A percentile compares a stretch with the other conserved stretches of the same genome.
phyloP scores from a whole-genome alignment of 805 yeast genomes.

The Saturnispora diversa region DNA sequence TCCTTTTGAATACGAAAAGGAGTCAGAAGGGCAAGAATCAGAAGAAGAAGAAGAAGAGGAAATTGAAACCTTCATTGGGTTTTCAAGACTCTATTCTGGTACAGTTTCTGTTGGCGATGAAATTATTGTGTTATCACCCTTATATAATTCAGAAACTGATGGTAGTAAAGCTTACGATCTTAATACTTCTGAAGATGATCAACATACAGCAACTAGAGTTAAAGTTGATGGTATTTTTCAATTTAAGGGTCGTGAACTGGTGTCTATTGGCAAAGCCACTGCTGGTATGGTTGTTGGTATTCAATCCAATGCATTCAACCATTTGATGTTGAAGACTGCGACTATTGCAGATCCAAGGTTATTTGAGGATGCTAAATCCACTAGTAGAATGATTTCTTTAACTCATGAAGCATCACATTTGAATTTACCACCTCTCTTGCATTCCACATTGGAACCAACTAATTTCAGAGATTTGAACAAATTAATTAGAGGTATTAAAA shows the following conservation, averaged over 20 bases:
- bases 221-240: constrained; percentile 64
- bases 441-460: constrained; percentile 92
- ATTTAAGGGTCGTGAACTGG: constrained; percentile 87
- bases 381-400: constrained; percentile 45
- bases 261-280: constrained; percentile 71
- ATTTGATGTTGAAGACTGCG: constrained; percentile 76
- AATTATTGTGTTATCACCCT: constrained; percentile 75
- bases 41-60: constrained; percentile 33
- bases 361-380: not conserved
- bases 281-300: constrained; percentile 95
- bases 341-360: constrained; percentile 51
- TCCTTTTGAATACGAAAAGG: constrained; percentile 9
- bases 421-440: constrained; percentile 82
- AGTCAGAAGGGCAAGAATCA: constrained; percentile 10
- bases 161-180: constrained; percentile 31
- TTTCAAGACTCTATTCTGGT: constrained; percentile 86
- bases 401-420: constrained; percentile 69
- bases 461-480: constrained; percentile 73
- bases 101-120: constrained; percentile 66
- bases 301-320: constrained; percentile 65
- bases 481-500: constrained; percentile 68
- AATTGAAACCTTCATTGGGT: constrained; percentile 71
- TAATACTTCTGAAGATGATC: constrained; percentile 17
- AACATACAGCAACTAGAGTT: constrained; percentile 44
- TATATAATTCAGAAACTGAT: constrained; percentile 53